These are phyloP conservation scores for Setaria italica DNA, from an alignment of 202 grass and related monocot species.

Conservation along the genomic window DNA sequence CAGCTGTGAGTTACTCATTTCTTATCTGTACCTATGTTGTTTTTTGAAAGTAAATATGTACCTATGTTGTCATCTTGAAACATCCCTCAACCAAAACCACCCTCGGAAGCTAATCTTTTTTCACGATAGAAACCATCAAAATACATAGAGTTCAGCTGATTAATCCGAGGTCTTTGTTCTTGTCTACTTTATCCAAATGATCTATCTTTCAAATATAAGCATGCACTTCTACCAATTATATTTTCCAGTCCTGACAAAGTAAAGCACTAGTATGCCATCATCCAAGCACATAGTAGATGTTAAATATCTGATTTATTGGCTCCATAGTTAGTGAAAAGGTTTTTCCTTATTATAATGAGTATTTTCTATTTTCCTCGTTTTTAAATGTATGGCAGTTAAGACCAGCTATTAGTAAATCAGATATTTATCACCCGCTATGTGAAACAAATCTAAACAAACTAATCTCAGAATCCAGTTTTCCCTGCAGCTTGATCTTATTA, in stretches of 20 bases:
- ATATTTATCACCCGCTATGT: neutral
- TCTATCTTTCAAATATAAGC: slow-evolving; percentile 6
- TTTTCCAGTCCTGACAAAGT: slow-evolving; percentile 8
- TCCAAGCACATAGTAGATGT: neutral
- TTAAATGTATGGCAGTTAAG: too few species aligned
- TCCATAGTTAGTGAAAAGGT: neutral
- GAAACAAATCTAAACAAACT: slow-evolving; percentile 3
- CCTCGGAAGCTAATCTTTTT: neutral
- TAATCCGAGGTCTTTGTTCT: neutral
- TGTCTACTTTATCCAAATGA: neutral
- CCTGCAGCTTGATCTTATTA: slow-evolving; percentile 16
- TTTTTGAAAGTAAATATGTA: neutral
- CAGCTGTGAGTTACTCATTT: slow-evolving; percentile 5
- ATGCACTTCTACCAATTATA: neutral
- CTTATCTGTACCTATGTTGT: slow-evolving; percentile 6
- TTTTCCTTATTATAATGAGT: neutral
- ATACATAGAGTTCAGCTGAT: slow-evolving; percentile 2
- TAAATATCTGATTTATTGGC: neutral
- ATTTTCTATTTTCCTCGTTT: too few species aligned
- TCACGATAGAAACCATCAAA: slow-evolving; percentile 16
- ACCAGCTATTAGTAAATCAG: too few species aligned
- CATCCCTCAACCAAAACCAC: neutral
- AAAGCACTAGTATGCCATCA: neutral
- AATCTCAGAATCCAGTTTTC: neutral
- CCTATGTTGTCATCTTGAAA: slow-evolving; percentile 38